A percentile compares a stretch with the other conserved stretches of the same genome.
Conservation (phyloP, 306 rosid genomes). For the Lithocarpus polystachyus region DNA sequence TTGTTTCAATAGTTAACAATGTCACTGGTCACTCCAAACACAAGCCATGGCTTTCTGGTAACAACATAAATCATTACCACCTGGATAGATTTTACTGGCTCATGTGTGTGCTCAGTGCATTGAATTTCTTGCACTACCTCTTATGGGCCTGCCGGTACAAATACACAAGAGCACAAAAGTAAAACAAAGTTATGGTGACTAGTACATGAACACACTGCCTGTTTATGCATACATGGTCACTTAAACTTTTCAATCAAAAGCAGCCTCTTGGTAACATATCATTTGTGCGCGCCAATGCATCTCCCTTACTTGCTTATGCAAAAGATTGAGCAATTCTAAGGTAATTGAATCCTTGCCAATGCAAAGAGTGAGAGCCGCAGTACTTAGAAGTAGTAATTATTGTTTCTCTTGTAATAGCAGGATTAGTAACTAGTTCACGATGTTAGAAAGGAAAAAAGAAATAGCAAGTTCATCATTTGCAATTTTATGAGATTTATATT, state of each 20-base stretch:
- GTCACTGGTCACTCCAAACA: constrained; percentile 39
- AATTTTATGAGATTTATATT: not conserved
- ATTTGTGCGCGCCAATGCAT: not conserved
- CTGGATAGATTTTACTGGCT: constrained; percentile 89
- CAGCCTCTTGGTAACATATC: no score
- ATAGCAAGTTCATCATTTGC: not conserved
- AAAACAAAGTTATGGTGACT: not conserved
- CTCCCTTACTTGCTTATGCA: not conserved
- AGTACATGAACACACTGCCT: not conserved
- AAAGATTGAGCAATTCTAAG: not conserved
- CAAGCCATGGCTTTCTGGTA: constrained; percentile 73
- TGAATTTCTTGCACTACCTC: constrained; percentile 79
- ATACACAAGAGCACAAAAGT: constrained; percentile 33
- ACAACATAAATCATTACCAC: constrained; percentile 56
- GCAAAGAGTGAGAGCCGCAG: not conserved
- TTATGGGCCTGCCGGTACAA: constrained; percentile 70
- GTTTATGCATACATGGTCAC: not conserved
- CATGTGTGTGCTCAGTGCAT: constrained; percentile 76
- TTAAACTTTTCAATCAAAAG: not conserved
- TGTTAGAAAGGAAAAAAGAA: not conserved
- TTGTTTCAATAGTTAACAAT: constrained; percentile 70
- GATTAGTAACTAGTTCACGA: not conserved
- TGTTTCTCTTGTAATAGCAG: not conserved
- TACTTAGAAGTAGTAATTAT: not conserved
- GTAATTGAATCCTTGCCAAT: not conserved